These are phyloP conservation scores for Lachnellula cervina DNA, from an alignment of 2,329 filamentous ascomycete species.

Conservation along the genomic window DNA sequence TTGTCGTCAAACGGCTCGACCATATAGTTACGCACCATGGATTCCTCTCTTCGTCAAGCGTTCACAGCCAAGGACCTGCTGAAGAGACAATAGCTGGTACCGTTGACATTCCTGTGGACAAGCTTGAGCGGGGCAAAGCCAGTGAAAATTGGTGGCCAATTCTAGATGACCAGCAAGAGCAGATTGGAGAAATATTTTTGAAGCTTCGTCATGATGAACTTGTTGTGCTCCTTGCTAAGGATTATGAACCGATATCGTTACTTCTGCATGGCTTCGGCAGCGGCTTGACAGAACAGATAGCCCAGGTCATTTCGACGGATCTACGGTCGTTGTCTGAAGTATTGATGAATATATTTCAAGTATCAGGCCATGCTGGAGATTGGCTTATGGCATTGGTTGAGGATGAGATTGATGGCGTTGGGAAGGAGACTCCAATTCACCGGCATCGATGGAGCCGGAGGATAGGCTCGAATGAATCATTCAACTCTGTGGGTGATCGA, in stretches of 20 bases:
- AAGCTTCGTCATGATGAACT: conserved; percentile 82
- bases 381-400: conserved; percentile 94
- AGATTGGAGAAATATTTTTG: conserved; percentile 78
- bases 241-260: conserved; percentile 79
- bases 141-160: conserved; percentile 87
- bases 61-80: conserved; percentile 27
- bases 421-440: conserved; percentile 73
- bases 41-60: conserved; percentile 27
- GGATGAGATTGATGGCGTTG: conserved; percentile 92
- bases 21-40: conserved; percentile 20
- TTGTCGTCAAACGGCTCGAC: conserved; percentile 66
- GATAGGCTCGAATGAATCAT: conserved; percentile 65
- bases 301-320: conserved; percentile 70
- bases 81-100: conserved; percentile 58
- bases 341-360: conserved; percentile 91
- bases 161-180: conserved; percentile 68
- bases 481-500: conserved; percentile 57
- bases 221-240: conserved; percentile 77
- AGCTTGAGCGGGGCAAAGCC: conserved; percentile 71
- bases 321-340: conserved; percentile 78
- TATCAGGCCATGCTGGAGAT: conserved; percentile 75
- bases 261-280: conserved; percentile 80
- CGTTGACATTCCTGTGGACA: conserved; percentile 71
- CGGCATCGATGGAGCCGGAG: conserved; percentile 67
- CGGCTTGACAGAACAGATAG: conserved; percentile 79